phyloP scores from a whole-genome alignment of 305 asterid genomes.

The Fraxinus platypoda region DNA sequence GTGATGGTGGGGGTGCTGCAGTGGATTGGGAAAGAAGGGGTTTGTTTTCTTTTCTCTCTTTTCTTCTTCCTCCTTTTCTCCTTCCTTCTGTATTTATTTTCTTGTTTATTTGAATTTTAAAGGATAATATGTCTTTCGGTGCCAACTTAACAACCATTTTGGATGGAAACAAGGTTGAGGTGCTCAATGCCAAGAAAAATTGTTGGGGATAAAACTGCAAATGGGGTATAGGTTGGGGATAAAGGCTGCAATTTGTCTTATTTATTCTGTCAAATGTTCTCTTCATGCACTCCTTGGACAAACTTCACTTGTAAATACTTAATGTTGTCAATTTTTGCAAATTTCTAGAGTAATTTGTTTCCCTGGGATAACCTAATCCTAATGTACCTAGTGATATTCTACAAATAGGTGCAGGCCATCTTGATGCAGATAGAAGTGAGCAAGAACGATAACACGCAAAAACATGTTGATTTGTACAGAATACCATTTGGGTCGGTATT shows the following conservation, averaged over 20 bases:
- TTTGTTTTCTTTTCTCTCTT: not conserved
- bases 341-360: not conserved
- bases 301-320: not conserved
- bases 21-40: not conserved
- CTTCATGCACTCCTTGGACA: not conserved
- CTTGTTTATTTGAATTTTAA: not conserved
- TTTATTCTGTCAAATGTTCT: not conserved
- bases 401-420: not conserved
- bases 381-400: not conserved
- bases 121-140: not conserved
- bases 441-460: not conserved
- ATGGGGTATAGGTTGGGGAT: not conserved
- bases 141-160: not conserved
- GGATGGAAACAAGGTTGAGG: not conserved
- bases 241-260: not conserved
- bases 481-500: not conserved
- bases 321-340: not conserved
- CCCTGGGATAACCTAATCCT: not conserved
- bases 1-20: not conserved
- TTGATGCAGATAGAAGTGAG: not conserved
- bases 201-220: not conserved
- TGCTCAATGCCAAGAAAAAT: not conserved
- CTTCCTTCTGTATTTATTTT: not conserved
- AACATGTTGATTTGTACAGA: not conserved
- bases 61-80: not conserved